Conservation (phyloP, 2,329 filamentous ascomycete species). For the Penicillium glabrum region DNA sequence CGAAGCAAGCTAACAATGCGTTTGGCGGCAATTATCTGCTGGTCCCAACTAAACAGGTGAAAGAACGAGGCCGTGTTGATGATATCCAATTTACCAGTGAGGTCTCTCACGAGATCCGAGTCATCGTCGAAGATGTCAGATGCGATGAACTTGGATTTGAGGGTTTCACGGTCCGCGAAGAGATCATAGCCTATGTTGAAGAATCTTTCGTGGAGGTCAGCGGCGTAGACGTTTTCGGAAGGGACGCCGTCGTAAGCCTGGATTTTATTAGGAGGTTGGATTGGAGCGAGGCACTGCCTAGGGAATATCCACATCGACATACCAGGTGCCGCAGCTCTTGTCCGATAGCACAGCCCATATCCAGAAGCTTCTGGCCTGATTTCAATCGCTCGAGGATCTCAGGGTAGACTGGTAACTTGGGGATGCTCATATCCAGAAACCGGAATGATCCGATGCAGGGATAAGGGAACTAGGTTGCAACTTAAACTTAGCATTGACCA, state of each 20-base stretch:
- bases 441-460: conserved; percentile 24
- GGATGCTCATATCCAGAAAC: conserved; percentile 24
- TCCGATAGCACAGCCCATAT: conserved; percentile 24
- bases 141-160: conserved; percentile 33
- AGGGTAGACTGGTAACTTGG: conserved; percentile 17
- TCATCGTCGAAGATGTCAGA: conserved; percentile 44
- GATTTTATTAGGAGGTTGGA: not conserved
- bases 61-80: conserved; percentile 45
- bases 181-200: conserved; percentile 63
- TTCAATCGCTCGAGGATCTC: conserved; percentile 22
- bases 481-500: not conserved
- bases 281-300: not conserved
- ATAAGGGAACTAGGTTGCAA: conserved; percentile 19
- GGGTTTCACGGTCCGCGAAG: conserved; percentile 54
- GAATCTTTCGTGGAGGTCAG: conserved; percentile 52
- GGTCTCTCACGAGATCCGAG: conserved; percentile 23
- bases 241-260: conserved; percentile 49
- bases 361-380: conserved; percentile 20
- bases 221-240: conserved; percentile 50
- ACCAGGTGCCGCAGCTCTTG: conserved; percentile 26
- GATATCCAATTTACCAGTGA: conserved; percentile 37
- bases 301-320: not conserved
- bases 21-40: conserved; percentile 32
- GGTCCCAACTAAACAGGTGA: conserved; percentile 41
- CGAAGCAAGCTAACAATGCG: conserved; percentile 33